Evolutionary conservation across 2,329 filamentous ascomycete genomes (phyloP), one percentile per base, ranked within the genome.

Genomic region (Nannizziopsis arthrosporioides): DNA sequence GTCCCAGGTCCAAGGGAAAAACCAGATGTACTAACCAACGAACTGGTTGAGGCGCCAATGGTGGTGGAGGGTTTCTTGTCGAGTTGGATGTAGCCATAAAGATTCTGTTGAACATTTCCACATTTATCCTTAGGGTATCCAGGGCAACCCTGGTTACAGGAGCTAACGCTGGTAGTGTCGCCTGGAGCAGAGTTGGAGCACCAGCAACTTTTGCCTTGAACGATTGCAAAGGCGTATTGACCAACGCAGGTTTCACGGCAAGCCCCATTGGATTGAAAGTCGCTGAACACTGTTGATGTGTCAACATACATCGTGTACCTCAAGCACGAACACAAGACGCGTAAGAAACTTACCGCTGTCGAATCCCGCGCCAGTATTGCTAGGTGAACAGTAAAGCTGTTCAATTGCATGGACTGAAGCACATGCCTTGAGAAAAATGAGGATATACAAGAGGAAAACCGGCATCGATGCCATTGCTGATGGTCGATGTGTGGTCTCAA

Each of bases 121-220:
- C 71, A 74, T 45, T 58, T 61, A 48, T 74, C 71, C 12, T 50
- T 47, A n/a, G 64, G 64, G 55, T 68, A 73, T n/a, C 71, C 71
- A 9, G 71, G 70, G 47, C 71, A 74, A 15, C 52, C 41, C 36
- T 63, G 56, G 47, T 62, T 56, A 57, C 71, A 74, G 5, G 66
- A 53, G 1, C 58, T 57, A 3, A 59, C 57, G 40, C 58, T 62
- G 6, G 62, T 61, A 5, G 61, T 64, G 34, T 61, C 51, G 6
- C 63, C 60, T 2, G 71, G 71, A 10, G 59, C 61, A 44, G 70
- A 66, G 50, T 73, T 67, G 7, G 71, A 69, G 56, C 71, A 74
- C 71, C 71, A 74, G 56, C 71, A 74, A 14, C 60, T 57, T 46
- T 68, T 63, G n/a, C 60, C 66, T 54, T 70, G 68, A 8, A 73